Evolutionary conservation across 768 basidiomycete genomes (phyloP), one percentile per base, ranked within the genome.

Genomic region (Pholiota microspora): DNA sequence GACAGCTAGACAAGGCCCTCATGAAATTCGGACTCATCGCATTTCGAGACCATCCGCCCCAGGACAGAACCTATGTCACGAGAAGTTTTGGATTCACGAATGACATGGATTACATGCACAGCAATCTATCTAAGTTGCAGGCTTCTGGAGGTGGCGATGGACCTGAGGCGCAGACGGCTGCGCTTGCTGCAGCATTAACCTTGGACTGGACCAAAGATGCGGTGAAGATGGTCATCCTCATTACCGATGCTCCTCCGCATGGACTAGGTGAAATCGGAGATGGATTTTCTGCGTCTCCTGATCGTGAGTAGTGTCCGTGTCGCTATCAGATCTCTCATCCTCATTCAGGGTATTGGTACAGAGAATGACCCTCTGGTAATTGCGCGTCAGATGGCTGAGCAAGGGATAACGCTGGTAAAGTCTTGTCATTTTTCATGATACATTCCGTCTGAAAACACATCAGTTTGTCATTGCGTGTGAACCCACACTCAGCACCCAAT

Each of bases 381-480:
- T 31, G 69, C 61, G 25, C 57, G 64, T 4, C 69, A 74, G 34
- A 83, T 84, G 82, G 78, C 80, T 7, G 61, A 72, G 47, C 68
- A 70, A 31, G 81, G 81, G 0, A 82, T 84, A 40, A 78, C 79
- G 1, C 59, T 83, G 50, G 81, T 82, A 63, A 45, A 75, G 60
- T 15, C 8, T 35, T n/a, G n/a, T n/a, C n/a, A 45, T 21, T 42
- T 44, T 52, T 56, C 10, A 62, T 50, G n/a, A n/a, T 42, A 25
- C 4, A 48, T 16, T 18, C 23, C 28, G 18, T 34, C 44, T 48
- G 32, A 55, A 38, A 24, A 34, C 44, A 6, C 31, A 21, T 38
- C 55, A 82, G 80, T 82, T 82, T 64, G 75, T 81, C 59, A 76
- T 83, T 27, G 83, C 81, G 0, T 84, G 82, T 67, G 82, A 84